phyloP scores from a whole-genome alignment of 1,284 basidiomycete genomes.

The Fomitopsis palustris region DNA sequence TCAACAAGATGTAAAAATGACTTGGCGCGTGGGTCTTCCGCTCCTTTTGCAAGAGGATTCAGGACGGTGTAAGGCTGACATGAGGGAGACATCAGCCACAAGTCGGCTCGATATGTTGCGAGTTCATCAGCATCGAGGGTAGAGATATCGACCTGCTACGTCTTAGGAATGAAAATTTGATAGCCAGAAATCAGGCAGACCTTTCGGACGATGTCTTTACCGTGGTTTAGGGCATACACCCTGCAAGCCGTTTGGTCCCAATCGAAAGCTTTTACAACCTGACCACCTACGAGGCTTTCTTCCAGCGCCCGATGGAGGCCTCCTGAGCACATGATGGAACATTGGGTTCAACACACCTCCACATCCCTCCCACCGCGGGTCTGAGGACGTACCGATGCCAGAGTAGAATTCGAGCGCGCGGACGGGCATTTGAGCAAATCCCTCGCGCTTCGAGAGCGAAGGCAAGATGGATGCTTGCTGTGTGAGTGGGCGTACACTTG shows the following conservation, averaged over 20 bases:
- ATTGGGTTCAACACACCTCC: not conserved
- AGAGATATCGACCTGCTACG: constrained; percentile 58
- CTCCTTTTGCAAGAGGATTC: constrained; percentile 67
- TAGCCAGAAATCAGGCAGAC: constrained; percentile 31
- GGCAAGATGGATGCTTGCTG: too few species aligned
- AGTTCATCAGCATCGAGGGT: constrained; percentile 47
- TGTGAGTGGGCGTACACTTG: too few species aligned
- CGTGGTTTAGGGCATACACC: constrained; percentile 61
- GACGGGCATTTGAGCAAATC: constrained; percentile 24
- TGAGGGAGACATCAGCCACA: constrained; percentile 76
- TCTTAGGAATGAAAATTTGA: not conserved
- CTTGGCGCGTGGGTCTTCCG: constrained; percentile 65
- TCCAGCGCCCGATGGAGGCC: constrained; percentile 68
- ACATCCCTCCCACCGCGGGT: not conserved
- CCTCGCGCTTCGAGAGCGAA: not conserved
- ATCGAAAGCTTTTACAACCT: constrained; percentile 63
- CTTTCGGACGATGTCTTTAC: constrained; percentile 41
- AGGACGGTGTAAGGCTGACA: constrained; percentile 80
- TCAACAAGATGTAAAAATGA: constrained; percentile 71
- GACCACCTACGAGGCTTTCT: constrained; percentile 40
- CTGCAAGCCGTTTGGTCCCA: constrained; percentile 72
- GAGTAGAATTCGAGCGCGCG: constrained; percentile 73
- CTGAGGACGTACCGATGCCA: constrained; percentile 54
- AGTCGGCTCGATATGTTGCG: constrained; percentile 41
- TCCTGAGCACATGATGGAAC: constrained; percentile 38